phyloP scores from a whole-genome alignment of 176 grass and related monocot genomes.

The Triticum dicoccoides region DNA sequence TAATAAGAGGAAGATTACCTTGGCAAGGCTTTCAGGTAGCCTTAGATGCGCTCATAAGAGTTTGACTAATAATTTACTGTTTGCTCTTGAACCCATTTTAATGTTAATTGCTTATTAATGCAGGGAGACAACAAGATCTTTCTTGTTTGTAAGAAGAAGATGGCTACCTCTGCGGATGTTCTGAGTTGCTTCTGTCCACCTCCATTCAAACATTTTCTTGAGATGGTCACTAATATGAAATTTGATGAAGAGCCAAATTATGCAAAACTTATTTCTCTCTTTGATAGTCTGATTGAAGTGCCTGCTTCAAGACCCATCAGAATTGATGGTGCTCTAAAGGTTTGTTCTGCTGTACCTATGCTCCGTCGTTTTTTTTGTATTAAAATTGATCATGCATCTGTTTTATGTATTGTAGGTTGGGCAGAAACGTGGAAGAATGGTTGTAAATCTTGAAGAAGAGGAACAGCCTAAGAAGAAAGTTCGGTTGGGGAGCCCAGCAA shows the following conservation, averaged over 20 bases:
- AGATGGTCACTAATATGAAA: slow-evolving; percentile 80
- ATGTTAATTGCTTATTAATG: slow-evolving; percentile 23
- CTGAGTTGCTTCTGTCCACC: slow-evolving; percentile 73
- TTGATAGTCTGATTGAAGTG: slow-evolving; percentile 73
- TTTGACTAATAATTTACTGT: slow-evolving; percentile 9
- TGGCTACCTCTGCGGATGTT: slow-evolving; percentile 66
- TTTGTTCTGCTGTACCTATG: slow-evolving; percentile 21
- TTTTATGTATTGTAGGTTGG: slow-evolving; percentile 55
- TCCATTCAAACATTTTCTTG: slow-evolving; percentile 84
- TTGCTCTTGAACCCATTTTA: slow-evolving; percentile 8
- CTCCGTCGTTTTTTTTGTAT: slow-evolving; percentile 1
- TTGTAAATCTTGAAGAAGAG: slow-evolving; percentile 65
- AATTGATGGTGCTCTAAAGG: slow-evolving; percentile 91
- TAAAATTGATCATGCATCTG: slow-evolving; percentile 7
- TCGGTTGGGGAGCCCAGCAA: slow-evolving; percentile 60
- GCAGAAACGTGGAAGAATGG: slow-evolving; percentile 74
- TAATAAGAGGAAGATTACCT: slow-evolving; percentile 83
- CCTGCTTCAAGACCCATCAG: slow-evolving; percentile 68
- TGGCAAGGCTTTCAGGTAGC: slow-evolving; percentile 96
- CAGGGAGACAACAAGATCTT: slow-evolving; percentile 93
- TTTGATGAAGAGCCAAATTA: slow-evolving; percentile 94
- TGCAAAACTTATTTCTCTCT: slow-evolving; percentile 69
- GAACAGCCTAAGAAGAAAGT: slow-evolving; percentile 88
- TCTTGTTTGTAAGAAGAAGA: slow-evolving; percentile 96
- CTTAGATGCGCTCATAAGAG: slow-evolving; percentile 1